Percentiles rank a stretch among this genome's conserved stretches.
phyloP scores from a whole-genome alignment of 2,329 filamentous ascomycete species.

The Boeremia exigua region DNA sequence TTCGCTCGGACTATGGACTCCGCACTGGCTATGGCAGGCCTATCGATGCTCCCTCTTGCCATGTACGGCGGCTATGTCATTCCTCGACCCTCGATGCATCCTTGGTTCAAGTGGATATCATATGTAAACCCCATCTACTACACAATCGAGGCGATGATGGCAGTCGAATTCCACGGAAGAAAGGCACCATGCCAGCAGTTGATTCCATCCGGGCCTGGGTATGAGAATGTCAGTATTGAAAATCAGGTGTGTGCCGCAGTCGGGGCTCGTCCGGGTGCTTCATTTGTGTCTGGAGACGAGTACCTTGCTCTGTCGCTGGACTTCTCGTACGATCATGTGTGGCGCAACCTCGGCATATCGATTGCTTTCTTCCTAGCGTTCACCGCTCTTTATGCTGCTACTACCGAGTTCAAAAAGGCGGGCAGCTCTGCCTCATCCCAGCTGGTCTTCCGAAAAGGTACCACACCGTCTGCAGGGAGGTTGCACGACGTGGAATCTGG shows the following conservation, averaged over 20 bases:
- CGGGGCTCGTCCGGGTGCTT: constrained; percentile 37
- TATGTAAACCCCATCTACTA: constrained; percentile 78
- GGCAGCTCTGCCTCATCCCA: no score
- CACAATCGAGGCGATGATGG: constrained; percentile 75
- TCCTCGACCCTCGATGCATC: constrained; percentile 61
- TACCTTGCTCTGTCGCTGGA: constrained; percentile 24
- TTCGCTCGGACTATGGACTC: not conserved
- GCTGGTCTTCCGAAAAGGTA: not conserved
- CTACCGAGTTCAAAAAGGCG: constrained; percentile 53
- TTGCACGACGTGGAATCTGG: not conserved
- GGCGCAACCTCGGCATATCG: constrained; percentile 63
- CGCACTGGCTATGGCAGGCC: not conserved
- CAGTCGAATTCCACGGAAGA: constrained; percentile 67
- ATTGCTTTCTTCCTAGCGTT: constrained; percentile 67
- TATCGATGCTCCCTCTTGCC: constrained; percentile 60
- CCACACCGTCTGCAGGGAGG: not conserved
- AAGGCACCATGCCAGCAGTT: constrained; percentile 16
- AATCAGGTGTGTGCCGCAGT: constrained; percentile 40
- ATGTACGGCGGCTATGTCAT: constrained; percentile 66
- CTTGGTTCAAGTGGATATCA: constrained; percentile 57
- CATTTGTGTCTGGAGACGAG: constrained; percentile 39
- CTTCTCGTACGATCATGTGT: constrained; percentile 42
- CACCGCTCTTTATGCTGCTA: constrained; percentile 64
- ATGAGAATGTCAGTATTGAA: constrained; percentile 21
- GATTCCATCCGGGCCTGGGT: constrained; percentile 33